Evolutionary conservation across 768 basidiomycete species (phyloP).

Genomic region (Tricholoma terreum): DNA sequence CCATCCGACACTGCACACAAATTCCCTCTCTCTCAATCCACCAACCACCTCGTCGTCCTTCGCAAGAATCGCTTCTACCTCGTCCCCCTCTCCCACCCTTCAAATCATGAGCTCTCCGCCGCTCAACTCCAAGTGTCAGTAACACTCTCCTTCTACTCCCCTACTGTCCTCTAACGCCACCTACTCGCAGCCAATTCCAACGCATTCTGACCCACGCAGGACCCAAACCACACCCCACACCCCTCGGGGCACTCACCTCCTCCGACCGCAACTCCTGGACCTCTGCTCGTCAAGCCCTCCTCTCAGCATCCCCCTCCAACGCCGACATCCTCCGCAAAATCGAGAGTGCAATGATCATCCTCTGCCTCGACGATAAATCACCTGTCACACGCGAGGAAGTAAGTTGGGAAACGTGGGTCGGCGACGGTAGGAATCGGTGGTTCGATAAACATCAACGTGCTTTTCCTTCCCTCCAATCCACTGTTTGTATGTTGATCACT

Average conservation of each 20-base stretch:
- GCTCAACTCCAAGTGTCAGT: conserved; percentile 76
- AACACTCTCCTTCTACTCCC: not conserved
- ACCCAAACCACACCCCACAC: conserved; percentile 31
- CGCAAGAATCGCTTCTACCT: conserved; percentile 91
- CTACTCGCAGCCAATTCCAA: conserved; percentile 53
- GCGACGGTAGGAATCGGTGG: conserved; percentile 87
- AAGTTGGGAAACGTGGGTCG: conserved; percentile 84
- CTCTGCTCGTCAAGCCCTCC: conserved; percentile 60
- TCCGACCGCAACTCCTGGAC: conserved; percentile 93
- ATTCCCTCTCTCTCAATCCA: conserved; percentile 59
- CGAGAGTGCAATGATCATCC: conserved; percentile 85
- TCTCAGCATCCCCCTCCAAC: conserved; percentile 54
- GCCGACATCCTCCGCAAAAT: conserved; percentile 68
- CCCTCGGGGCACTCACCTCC: conserved; percentile 81
- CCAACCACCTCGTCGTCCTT: conserved; percentile 89
- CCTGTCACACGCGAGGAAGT: conserved; percentile 82
- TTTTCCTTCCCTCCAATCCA: conserved; percentile 23
- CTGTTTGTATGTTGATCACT: not conserved
- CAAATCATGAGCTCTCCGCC: conserved; percentile 63
- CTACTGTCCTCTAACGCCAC: not conserved
- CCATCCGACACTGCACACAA: conserved; percentile 82
- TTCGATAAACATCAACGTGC: conserved; percentile 95
- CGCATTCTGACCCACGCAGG: conserved; percentile 67
- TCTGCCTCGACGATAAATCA: conserved; percentile 79
- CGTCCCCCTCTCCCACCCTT: conserved; percentile 6